A percentile compares a stretch with the other conserved stretches of the same genome.
These are phyloP conservation scores for Annona squamosa DNA, from an alignment of 164 flowering plant genomes.

Conservation along the genomic window DNA sequence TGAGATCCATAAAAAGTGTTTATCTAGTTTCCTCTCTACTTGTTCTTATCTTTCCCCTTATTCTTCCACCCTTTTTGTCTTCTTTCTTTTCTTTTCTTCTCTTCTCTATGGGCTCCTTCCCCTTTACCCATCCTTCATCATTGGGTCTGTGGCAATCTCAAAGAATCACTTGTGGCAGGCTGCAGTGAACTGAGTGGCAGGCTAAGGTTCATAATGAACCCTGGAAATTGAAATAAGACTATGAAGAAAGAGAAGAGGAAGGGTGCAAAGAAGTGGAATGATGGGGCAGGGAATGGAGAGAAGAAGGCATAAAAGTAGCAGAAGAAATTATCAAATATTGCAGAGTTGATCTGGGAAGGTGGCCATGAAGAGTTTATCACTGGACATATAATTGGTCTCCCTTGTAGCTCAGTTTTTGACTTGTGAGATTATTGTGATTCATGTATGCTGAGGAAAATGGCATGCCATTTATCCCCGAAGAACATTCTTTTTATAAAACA, in stretches of 20 bases:
- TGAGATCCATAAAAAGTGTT: too few relatives aligned
- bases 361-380: too few relatives aligned
- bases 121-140: too few relatives aligned
- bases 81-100: too few relatives aligned
- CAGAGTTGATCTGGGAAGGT: constrained; percentile 37
- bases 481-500: neutral
- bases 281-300: constrained; percentile 43
- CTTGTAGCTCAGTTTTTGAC: too few relatives aligned
- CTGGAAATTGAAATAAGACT: constrained; percentile 49
- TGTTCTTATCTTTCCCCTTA: too few relatives aligned
- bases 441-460: neutral
- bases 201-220: constrained; percentile 79
- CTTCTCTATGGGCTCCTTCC: too few relatives aligned
- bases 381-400: too few relatives aligned
- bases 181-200: constrained; percentile 64
- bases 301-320: constrained; percentile 64
- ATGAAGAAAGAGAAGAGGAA: constrained; percentile 76
- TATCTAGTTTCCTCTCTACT: too few relatives aligned
- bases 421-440: too few relatives aligned
- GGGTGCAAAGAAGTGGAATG: constrained; percentile 76
- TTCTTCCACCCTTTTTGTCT: too few relatives aligned
- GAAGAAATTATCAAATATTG: constrained; percentile 52
- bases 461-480: neutral
- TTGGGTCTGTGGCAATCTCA: constrained; percentile 19
- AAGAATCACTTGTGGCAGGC: constrained; percentile 67